Conservation (phyloP, 2,329 filamentous ascomycete genomes). For the Aspergillus unguis region DNA sequence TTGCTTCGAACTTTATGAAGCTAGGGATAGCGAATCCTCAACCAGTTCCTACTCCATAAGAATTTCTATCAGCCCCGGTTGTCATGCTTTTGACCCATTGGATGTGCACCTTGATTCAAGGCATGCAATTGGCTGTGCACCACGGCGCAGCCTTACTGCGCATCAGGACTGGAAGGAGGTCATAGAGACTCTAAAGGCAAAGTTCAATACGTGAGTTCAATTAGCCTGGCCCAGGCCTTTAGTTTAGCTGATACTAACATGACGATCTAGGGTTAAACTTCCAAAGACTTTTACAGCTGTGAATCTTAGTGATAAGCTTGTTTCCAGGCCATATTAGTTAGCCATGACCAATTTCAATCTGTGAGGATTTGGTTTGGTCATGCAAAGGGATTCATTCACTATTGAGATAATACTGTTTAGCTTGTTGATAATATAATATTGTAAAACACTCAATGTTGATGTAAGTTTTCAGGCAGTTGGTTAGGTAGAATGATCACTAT, state of each 20-base stretch:
- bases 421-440: too few relatives aligned
- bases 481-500: too few relatives aligned
- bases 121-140: constrained; percentile 92
- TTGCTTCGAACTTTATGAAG: constrained; percentile 96
- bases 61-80: constrained; percentile 92
- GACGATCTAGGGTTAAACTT: constrained; percentile 45
- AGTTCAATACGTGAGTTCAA: constrained; percentile 82
- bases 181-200: constrained; percentile 90
- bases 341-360: too few relatives aligned
- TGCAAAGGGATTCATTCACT: too few relatives aligned
- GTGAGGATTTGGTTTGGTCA: too few relatives aligned
- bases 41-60: constrained; percentile 93
- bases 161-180: constrained; percentile 96
- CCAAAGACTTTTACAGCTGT: constrained; percentile 52
- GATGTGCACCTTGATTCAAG: constrained; percentile 95
- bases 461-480: too few relatives aligned
- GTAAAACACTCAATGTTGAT: too few relatives aligned
- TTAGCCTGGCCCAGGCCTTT: not conserved
- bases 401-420: too few relatives aligned
- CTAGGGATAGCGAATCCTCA: constrained; percentile 72
- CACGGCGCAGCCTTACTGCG: constrained; percentile 81
- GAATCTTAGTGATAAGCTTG: constrained; percentile 50
- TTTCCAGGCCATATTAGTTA: constrained; percentile 4
- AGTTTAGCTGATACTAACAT: not conserved
- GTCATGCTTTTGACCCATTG: constrained; percentile 92